Percentiles rank a stretch among this genome's conserved stretches.
phyloP scores from a whole-genome alignment of 139 green algal species.

The Dunaliella sp. region DNA sequence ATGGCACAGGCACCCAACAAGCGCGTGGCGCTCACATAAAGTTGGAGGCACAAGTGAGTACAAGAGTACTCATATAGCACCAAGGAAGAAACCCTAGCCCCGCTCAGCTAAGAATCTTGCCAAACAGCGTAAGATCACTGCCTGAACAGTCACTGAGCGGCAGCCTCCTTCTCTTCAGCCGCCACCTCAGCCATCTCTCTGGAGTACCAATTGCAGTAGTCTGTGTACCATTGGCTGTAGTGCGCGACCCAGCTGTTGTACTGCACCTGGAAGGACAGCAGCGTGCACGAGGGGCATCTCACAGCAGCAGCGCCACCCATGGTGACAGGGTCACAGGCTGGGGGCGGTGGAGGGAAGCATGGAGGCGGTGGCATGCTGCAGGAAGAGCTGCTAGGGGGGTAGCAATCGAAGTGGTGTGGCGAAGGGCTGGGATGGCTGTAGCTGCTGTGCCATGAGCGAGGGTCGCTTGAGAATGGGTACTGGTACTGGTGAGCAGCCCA shows the following conservation, averaged over 20 bases:
- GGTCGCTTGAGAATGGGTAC: neutral
- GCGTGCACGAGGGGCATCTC: neutral
- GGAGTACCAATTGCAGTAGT: neutral
- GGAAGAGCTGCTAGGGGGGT: neutral
- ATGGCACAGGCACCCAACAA: too few species aligned
- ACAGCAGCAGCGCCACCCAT: neutral
- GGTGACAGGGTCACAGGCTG: neutral
- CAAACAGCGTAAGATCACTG: too few species aligned
- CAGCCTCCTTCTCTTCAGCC: neutral
- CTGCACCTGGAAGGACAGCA: constrained; percentile 8
- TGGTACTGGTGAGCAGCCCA: too few species aligned
- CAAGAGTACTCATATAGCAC: too few species aligned
- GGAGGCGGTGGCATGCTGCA: neutral
- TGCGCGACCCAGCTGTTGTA: constrained; percentile 16
- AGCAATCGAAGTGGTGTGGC: neutral
- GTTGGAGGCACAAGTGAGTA: too few species aligned
- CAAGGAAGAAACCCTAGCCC: too few species aligned
- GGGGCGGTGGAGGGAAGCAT: neutral
- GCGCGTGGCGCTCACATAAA: too few species aligned
- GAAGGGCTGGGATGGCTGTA: neutral
- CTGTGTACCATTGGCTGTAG: neutral
- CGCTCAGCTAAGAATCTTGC: too few species aligned
- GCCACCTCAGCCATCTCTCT: neutral
- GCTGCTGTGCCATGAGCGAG: neutral
- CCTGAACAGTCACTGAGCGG: neutral